These are phyloP conservation scores for Penicillium sp. DNA, from an alignment of 2,329 filamentous ascomycete species.

Conservation along the genomic window DNA sequence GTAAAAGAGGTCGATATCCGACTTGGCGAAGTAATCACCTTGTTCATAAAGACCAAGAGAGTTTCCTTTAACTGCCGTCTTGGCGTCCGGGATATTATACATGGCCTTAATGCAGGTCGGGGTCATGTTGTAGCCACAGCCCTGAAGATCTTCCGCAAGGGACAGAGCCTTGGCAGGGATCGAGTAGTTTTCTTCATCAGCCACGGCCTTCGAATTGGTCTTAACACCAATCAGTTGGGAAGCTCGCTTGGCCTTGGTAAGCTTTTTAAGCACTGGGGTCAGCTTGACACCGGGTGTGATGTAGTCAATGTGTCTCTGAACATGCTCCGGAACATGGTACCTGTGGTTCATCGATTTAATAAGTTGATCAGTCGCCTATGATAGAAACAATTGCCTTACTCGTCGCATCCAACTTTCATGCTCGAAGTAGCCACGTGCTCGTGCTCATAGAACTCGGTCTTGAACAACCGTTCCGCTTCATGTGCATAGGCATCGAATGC, in stretches of 20 bases:
- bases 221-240: slow-evolving; percentile 19
- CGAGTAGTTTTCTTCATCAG: not conserved
- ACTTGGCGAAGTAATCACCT: slow-evolving; percentile 53
- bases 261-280: slow-evolving; percentile 29
- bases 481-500: slow-evolving; percentile 55
- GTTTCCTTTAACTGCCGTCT: slow-evolving; percentile 45
- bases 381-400: slow-evolving; percentile 28
- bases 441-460: slow-evolving; percentile 55
- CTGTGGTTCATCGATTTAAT: slow-evolving; percentile 8
- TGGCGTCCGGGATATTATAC: slow-evolving; percentile 47
- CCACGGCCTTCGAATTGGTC: not conserved
- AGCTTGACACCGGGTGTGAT: slow-evolving; percentile 58
- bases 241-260: slow-evolving; percentile 19
- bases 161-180: slow-evolving; percentile 17
- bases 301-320: slow-evolving; percentile 56
- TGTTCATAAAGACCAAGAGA: slow-evolving; percentile 56
- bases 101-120: slow-evolving; percentile 56
- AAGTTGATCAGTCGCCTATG: not conserved
- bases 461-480: slow-evolving; percentile 55
- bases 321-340: slow-evolving; percentile 52
- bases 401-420: slow-evolving; percentile 36
- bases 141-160: slow-evolving; percentile 31
- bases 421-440: slow-evolving; percentile 36
- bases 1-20: slow-evolving; percentile 53
- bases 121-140: slow-evolving; percentile 58